These are phyloP conservation scores for Russula brevipes DNA, from an alignment of 768 basidiomycete species.

Conservation along the genomic window DNA sequence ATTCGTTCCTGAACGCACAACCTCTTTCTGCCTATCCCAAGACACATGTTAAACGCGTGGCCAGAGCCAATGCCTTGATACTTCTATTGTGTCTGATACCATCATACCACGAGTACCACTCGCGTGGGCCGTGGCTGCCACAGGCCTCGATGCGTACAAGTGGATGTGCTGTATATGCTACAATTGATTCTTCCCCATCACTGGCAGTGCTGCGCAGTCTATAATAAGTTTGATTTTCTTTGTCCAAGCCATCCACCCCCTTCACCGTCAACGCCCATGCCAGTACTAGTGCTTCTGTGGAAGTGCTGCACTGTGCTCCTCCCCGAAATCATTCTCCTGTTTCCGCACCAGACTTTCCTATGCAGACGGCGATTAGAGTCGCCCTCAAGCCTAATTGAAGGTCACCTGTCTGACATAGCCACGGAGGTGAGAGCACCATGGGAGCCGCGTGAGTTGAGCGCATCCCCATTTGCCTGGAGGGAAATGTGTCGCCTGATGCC, in stretches of 20 bases:
- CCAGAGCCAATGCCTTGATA: neutral
- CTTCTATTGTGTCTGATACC: neutral
- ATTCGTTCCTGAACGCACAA: neutral
- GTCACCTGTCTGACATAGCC: neutral
- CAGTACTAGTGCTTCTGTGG: neutral
- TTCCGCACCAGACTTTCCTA: neutral
- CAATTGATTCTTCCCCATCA: neutral
- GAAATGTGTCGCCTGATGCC: neutral
- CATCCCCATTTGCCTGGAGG: neutral
- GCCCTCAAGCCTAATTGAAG: neutral
- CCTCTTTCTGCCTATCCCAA: neutral
- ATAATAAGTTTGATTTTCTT: neutral
- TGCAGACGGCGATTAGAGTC: neutral
- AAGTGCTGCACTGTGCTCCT: neutral
- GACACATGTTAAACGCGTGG: conserved; percentile 8
- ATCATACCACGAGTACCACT: neutral
- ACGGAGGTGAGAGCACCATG: neutral
- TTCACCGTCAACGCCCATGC: neutral
- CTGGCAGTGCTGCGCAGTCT: neutral
- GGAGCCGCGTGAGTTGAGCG: neutral
- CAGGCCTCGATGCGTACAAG: neutral
- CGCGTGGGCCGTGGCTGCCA: neutral
- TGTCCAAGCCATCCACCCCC: neutral
- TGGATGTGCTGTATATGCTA: neutral
- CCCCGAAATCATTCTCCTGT: neutral